A percentile compares a stretch with the other conserved stretches of the same genome.
Evolutionary conservation across 176 grass and related monocot genomes (phyloP).

Genomic region (Metroxylon sagu): DNA sequence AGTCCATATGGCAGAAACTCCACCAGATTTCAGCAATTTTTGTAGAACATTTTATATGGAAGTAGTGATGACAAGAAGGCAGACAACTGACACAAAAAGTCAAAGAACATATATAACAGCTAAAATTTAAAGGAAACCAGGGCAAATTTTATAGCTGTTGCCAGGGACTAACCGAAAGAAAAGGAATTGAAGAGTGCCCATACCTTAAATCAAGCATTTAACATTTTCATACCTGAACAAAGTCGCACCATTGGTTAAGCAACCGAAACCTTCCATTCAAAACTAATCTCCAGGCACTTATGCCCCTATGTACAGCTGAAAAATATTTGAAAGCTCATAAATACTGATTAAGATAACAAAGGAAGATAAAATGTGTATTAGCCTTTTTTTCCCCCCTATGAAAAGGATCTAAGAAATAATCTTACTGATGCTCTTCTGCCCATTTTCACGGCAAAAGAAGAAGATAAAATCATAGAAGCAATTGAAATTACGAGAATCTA

Average conservation of each 20-base stretch:
- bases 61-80: too few relatives aligned
- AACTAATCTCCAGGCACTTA: constrained; percentile 76
- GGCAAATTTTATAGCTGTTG: too few relatives aligned
- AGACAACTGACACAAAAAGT: too few relatives aligned
- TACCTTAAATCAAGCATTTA: too few relatives aligned
- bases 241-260: constrained; percentile 76
- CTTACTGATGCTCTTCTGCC: constrained; percentile 94
- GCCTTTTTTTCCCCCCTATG: too few relatives aligned
- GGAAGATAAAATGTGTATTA: neutral
- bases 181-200: too few relatives aligned
- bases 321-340: constrained; percentile 14
- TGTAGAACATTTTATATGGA: too few relatives aligned
- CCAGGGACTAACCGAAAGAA: too few relatives aligned
- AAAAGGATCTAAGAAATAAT: neutral
- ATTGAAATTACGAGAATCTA: constrained; percentile 53
- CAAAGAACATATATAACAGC: too few relatives aligned
- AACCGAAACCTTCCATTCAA: constrained; percentile 80
- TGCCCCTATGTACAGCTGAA: constrained; percentile 70
- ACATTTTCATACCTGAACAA: constrained; percentile 55
- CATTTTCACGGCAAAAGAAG: constrained; percentile 86
- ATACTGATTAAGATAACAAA: neutral
- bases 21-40: too few relatives aligned
- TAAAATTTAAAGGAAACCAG: too few relatives aligned
- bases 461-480: constrained; percentile 92
- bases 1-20: too few relatives aligned